Evolutionary conservation across 495 filamentous ascomycete species (phyloP).

Genomic region (Neurospora discreta): DNA sequence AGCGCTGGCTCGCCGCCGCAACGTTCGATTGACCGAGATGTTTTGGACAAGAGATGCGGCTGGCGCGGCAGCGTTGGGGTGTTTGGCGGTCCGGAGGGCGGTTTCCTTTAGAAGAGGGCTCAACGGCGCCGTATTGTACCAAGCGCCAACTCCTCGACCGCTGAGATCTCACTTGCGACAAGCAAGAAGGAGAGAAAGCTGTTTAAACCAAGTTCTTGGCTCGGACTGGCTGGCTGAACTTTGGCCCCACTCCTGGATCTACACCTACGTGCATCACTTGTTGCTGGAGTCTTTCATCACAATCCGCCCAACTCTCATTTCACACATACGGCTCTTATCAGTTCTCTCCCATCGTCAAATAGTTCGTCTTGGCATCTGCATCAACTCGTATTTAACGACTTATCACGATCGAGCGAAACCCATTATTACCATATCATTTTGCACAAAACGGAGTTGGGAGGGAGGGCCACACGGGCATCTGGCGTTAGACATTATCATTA

Average conservation of each 20-base stretch:
- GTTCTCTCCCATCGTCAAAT: not conserved
- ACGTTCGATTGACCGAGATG: conserved; percentile 10
- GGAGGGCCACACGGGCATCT: not conserved
- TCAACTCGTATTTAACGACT: not conserved
- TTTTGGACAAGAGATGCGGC: conserved; percentile 14
- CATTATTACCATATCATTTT: not conserved
- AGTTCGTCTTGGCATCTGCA: not conserved
- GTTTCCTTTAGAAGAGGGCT: conserved; percentile 18
- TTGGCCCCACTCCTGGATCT: too few species aligned
- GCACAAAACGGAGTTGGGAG: not conserved
- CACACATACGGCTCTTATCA: not conserved
- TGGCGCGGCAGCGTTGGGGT: conserved; percentile 44
- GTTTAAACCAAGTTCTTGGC: not conserved
- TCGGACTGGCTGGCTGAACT: not conserved
- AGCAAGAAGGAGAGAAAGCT: not conserved
- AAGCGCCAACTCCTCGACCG: not conserved
- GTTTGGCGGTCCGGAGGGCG: conserved; percentile 36
- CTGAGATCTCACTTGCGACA: not conserved
- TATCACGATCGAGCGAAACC: not conserved
- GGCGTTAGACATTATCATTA: not conserved
- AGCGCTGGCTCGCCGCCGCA: conserved; percentile 1
- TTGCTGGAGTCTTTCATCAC: not conserved
- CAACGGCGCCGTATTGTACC: not conserved
- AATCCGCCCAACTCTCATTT: not conserved
- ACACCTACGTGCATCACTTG: not conserved